phyloP scores from a whole-genome alignment of 441 rosid genomes.

The Erodium moschatum region DNA sequence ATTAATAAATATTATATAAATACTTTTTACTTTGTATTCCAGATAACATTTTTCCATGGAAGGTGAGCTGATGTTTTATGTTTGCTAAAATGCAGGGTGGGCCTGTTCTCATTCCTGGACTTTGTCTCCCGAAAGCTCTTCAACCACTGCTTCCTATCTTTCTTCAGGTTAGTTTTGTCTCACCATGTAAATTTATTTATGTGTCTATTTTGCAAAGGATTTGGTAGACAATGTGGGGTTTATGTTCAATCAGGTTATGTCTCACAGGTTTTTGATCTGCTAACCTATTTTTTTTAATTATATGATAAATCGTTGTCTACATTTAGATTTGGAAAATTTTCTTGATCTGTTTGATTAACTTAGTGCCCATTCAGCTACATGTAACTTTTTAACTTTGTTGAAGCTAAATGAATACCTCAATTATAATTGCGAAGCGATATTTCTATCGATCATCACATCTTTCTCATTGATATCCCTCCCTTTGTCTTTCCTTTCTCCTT shows the following conservation, averaged over 20 bases:
- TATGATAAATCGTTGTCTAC: too few species aligned
- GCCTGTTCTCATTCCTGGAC: constrained; percentile 79
- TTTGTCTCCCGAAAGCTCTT: constrained; percentile 91
- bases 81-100: constrained; percentile 64
- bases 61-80: constrained; percentile 17
- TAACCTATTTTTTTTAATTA: too few species aligned
- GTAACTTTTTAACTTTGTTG: too few species aligned
- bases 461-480: too few species aligned
- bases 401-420: too few species aligned
- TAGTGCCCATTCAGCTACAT: too few species aligned
- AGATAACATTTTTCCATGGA: constrained; percentile 11
- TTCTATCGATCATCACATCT: too few species aligned
- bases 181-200: neutral
- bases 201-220: neutral
- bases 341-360: too few species aligned
- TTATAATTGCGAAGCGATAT: too few species aligned
- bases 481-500: constrained; percentile 17
- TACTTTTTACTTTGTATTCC: neutral
- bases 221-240: neutral
- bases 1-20: neutral
- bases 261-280: too few species aligned
- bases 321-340: too few species aligned
- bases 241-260: neutral
- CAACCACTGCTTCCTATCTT: constrained; percentile 92
- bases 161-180: constrained; percentile 54